Evolutionary conservation across 768 basidiomycete species (phyloP).

Genomic region (Suillus paluster): DNA sequence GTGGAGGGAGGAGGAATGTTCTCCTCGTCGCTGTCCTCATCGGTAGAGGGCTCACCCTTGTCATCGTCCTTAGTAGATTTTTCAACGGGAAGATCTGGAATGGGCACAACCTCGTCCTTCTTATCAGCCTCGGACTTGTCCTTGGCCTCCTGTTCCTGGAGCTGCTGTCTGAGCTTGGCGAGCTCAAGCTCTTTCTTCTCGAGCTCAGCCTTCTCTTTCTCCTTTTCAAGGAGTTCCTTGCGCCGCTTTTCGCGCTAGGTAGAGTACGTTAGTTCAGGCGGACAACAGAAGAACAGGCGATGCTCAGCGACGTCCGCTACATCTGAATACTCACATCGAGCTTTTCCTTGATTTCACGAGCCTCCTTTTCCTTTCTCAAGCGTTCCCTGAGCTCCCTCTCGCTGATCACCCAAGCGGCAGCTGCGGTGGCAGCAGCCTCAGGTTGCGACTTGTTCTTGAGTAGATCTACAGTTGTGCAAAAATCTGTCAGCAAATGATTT

Average conservation of each 20-base stretch:
- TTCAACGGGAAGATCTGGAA: slow-evolving; percentile 1
- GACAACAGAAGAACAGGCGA: slow-evolving; percentile 15
- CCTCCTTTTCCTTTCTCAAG: slow-evolving; percentile 75
- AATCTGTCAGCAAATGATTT: slow-evolving; percentile 31
- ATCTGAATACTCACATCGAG: slow-evolving; percentile 54
- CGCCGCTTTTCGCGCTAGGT: slow-evolving; percentile 48
- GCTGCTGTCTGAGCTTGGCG: slow-evolving; percentile 53
- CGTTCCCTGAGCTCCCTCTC: slow-evolving; percentile 80
- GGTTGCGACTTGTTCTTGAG: slow-evolving; percentile 86
- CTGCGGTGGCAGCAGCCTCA: slow-evolving; percentile 70
- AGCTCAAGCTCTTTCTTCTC: slow-evolving; percentile 69
- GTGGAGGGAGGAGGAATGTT: slow-evolving; percentile 39
- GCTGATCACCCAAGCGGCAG: slow-evolving; percentile 70
- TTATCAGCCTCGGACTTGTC: slow-evolving; percentile 47
- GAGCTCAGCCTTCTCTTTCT: slow-evolving; percentile 61
- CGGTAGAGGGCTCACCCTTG: slow-evolving; percentile 38
- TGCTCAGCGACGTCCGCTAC: slow-evolving; percentile 21
- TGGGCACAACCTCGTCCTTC: slow-evolving; percentile 39
- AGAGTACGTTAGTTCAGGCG: slow-evolving; percentile 14
- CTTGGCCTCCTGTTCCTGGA: slow-evolving; percentile 58
- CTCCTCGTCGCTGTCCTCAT: slow-evolving; percentile 48
- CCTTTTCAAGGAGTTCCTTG: slow-evolving; percentile 49
- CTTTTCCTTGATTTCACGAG: slow-evolving; percentile 67
- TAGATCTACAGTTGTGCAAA: slow-evolving; percentile 52
- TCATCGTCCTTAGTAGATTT: slow-evolving; percentile 30